A percentile compares a stretch with the other conserved stretches of the same genome.
phyloP scores from a whole-genome alignment of 1,284 basidiomycete species.

The Singerocomus rubriflavus region DNA sequence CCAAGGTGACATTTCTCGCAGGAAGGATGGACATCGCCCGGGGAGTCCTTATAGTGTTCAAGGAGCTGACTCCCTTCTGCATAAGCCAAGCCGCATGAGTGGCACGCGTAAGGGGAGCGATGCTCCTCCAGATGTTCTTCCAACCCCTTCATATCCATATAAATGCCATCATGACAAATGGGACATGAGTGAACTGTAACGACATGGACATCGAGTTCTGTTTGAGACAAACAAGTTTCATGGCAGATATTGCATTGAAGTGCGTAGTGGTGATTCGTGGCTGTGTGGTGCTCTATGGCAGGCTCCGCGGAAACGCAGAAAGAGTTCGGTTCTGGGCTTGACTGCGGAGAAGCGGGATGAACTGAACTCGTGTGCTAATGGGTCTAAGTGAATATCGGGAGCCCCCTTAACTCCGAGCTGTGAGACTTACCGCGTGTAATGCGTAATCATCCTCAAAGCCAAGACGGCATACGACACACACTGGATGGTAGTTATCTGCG shows the following conservation, averaged over 20 bases:
- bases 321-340: constrained; percentile 11
- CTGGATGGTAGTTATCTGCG: constrained; percentile 26
- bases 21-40: constrained; percentile 25
- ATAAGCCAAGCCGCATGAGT: constrained; percentile 23
- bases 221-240: constrained; percentile 23
- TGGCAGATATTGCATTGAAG: constrained; percentile 28
- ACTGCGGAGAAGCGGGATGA: constrained; percentile 18
- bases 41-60: constrained; percentile 27
- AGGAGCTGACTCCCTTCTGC: constrained; percentile 28
- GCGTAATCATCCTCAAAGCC: constrained; percentile 30
- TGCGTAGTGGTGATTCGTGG: background rate
- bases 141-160: constrained; percentile 22
- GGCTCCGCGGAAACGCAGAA: constrained; percentile 10
- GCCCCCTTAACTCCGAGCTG: constrained; percentile 7
- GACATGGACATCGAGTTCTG: constrained; percentile 30
- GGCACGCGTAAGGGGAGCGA: constrained; percentile 26
- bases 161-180: constrained; percentile 33
- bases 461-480: constrained; percentile 22
- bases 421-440: constrained; percentile 21
- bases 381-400: constrained; percentile 12
- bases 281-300: constrained; percentile 4
- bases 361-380: constrained; percentile 18
- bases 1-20: constrained; percentile 27
- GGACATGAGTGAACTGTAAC: constrained; percentile 33
- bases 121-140: constrained; percentile 33